Conservation (phyloP, 2,329 filamentous ascomycete genomes). For the Phialemonium atrogriseum region DNA sequence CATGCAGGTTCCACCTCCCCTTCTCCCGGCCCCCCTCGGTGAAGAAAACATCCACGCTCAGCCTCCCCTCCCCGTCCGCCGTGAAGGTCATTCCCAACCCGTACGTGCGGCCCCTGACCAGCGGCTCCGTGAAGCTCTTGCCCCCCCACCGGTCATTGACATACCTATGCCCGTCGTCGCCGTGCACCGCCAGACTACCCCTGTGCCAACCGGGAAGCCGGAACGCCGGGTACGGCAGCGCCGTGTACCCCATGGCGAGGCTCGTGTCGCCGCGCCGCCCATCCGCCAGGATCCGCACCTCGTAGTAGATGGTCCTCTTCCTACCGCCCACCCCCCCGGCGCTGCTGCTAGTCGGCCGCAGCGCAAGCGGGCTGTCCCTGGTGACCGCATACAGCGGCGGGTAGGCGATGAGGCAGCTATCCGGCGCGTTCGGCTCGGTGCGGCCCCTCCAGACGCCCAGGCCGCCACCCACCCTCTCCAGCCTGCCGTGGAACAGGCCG, state of each 20-base stretch:
- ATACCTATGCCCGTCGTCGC: slow-evolving; percentile 70
- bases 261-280: slow-evolving; percentile 31
- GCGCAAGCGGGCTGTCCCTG: slow-evolving; percentile 52
- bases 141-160: slow-evolving; percentile 70
- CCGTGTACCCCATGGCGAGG: slow-evolving; percentile 62
- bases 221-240: slow-evolving; percentile 69
- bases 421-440: slow-evolving; percentile 33
- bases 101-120: slow-evolving; percentile 56
- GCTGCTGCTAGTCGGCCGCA: no score
- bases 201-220: slow-evolving; percentile 76
- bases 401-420: slow-evolving; percentile 58
- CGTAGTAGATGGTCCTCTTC: slow-evolving; percentile 61
- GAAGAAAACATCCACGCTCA: slow-evolving; percentile 57
- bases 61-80: slow-evolving; percentile 13
- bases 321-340: slow-evolving; percentile 19
- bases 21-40: slow-evolving; percentile 55
- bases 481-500: slow-evolving; percentile 31
- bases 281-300: slow-evolving; percentile 44
- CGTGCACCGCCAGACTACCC: slow-evolving; percentile 66
- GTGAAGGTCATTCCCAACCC: slow-evolving; percentile 63
- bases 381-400: slow-evolving; percentile 59
- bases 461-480: slow-evolving; percentile 33
- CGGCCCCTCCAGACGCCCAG: slow-evolving; percentile 46
- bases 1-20: slow-evolving; percentile 64
- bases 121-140: slow-evolving; percentile 56